phyloP scores from a whole-genome alignment of 495 filamentous ascomycete species.

The Cenococcum geophilum region DNA sequence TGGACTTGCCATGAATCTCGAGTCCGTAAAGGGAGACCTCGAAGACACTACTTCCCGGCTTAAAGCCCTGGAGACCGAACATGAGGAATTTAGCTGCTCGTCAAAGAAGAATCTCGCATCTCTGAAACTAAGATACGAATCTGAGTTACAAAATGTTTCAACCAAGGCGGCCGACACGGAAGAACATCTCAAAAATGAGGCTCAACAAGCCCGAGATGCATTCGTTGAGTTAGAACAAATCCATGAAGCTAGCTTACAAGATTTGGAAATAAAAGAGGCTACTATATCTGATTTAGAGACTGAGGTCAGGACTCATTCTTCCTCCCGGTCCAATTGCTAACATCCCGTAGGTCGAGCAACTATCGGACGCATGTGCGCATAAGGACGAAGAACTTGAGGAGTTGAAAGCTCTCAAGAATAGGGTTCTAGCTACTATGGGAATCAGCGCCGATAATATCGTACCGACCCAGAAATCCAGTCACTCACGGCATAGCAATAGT shows the following conservation, averaged over 20 bases:
- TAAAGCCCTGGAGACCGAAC: background rate
- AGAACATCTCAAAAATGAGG: slow-evolving; percentile 4
- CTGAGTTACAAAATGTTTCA: slow-evolving; percentile 6
- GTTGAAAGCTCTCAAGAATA: slow-evolving; percentile 22
- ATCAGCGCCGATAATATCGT: slow-evolving; percentile 1
- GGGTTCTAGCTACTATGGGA: slow-evolving; percentile 8
- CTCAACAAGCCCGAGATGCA: slow-evolving; percentile 4
- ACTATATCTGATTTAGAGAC: slow-evolving; percentile 3
- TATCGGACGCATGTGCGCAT: slow-evolving; percentile 15
- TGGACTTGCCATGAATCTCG: slow-evolving; percentile 4
- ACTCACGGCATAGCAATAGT: background rate
- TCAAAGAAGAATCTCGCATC: slow-evolving; percentile 12
- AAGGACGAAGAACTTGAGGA: slow-evolving; percentile 40
- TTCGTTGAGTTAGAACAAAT: background rate
- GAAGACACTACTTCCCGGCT: background rate
- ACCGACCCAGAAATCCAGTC: background rate
- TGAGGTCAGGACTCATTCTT: background rate
- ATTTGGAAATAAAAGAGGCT: background rate
- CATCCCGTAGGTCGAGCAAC: slow-evolving; percentile 1
- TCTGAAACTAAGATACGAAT: slow-evolving; percentile 10
- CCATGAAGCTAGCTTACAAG: slow-evolving; percentile 5
- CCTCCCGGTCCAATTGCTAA: background rate
- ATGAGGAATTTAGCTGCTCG: slow-evolving; percentile 9
- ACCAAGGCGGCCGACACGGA: slow-evolving; percentile 14
- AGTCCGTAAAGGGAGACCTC: slow-evolving; percentile 4